phyloP scores from a whole-genome alignment of 306 rosid genomes.

The Prunus dulcis region DNA sequence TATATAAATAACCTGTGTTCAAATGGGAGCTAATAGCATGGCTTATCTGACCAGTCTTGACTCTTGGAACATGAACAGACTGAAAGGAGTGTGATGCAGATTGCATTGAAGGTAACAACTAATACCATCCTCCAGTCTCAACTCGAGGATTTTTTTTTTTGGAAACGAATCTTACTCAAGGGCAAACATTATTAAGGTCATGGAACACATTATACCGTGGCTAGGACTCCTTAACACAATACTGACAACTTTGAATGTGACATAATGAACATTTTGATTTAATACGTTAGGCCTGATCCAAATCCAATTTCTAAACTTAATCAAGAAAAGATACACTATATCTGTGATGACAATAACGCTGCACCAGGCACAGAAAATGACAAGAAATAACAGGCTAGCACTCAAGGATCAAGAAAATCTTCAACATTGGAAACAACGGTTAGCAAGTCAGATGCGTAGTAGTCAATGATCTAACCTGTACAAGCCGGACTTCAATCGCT shows the following conservation, averaged over 20 bases:
- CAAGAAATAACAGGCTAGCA: not conserved
- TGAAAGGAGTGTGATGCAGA: not conserved
- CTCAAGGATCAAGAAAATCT: not conserved
- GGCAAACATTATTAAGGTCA: not conserved
- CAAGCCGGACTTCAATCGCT: constrained; percentile 93
- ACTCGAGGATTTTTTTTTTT: not conserved
- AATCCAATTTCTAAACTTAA: not conserved
- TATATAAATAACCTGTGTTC: not conserved
- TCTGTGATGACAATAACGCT: not conserved
- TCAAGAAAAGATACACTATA: constrained; percentile 1
- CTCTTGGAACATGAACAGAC: not conserved
- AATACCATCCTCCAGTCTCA: not conserved
- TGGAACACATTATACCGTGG: not conserved
- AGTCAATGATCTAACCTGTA: constrained; percentile 53
- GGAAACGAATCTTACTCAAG: not conserved
- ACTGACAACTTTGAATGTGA: not conserved
- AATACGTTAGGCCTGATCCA: constrained; percentile 1
- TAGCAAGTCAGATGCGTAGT: not conserved
- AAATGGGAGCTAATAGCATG: not conserved
- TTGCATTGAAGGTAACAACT: not conserved
- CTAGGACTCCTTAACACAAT: not conserved
- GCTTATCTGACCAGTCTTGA: not conserved
- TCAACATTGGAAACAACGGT: not conserved
- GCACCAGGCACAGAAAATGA: not conserved
- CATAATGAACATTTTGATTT: not conserved